Evolutionary conservation across 371 early-diverging fungal species (phyloP).

Genomic region (Mucor circinelloides): DNA sequence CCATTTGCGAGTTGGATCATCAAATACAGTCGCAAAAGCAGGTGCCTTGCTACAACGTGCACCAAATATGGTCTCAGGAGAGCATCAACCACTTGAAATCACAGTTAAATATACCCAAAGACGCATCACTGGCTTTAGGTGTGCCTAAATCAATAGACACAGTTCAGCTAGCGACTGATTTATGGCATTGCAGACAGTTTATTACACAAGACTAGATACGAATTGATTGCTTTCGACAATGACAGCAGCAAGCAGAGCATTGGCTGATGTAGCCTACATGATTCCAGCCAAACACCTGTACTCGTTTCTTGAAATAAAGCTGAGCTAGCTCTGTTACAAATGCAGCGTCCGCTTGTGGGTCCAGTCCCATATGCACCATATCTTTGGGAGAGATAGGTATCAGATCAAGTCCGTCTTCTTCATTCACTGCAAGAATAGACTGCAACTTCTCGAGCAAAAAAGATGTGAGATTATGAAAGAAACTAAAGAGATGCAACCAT

Average conservation of each 20-base stretch:
- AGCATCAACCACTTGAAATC: neutral
- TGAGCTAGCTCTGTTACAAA: constrained; percentile 47
- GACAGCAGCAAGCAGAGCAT: neutral
- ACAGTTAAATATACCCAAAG: neutral
- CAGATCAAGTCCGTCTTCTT: constrained; percentile 22
- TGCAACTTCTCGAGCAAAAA: constrained; percentile 33
- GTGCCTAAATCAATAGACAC: constrained; percentile 13
- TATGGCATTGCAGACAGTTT: constrained; percentile 25
- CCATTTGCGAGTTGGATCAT: constrained; percentile 1
- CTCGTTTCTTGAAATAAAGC: constrained; percentile 43
- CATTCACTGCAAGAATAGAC: constrained; percentile 26
- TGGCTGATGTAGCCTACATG: constrained; percentile 1
- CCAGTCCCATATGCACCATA: constrained; percentile 49
- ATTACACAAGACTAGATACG: constrained; percentile 5
- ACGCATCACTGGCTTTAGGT: constrained; percentile 4
- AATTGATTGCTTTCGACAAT: neutral
- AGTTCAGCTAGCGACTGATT: constrained; percentile 11
- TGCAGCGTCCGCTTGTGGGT: constrained; percentile 38
- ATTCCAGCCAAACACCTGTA: constrained; percentile 28
- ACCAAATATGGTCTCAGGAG: constrained; percentile 8
- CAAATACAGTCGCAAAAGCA: constrained; percentile 2
- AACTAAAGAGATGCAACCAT: constrained; percentile 29
- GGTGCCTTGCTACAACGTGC: constrained; percentile 24
- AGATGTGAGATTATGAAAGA: constrained; percentile 43
- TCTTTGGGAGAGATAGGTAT: constrained; percentile 39